These are phyloP conservation scores for Thermochaetoides thermophila DNA, from an alignment of 495 filamentous ascomycete species.

Conservation along the genomic window DNA sequence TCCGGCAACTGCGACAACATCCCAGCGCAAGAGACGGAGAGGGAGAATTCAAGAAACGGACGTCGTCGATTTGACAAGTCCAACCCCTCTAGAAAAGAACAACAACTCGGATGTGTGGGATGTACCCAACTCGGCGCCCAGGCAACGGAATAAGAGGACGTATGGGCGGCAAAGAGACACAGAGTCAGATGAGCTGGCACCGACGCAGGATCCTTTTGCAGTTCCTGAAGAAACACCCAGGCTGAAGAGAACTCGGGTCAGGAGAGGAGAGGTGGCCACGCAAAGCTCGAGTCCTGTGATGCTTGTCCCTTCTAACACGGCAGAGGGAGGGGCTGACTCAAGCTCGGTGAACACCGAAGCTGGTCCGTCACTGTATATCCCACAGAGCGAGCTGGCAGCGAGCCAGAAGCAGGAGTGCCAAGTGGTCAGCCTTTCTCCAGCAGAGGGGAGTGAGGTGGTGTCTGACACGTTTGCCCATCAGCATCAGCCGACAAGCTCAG, in stretches of 20 bases:
- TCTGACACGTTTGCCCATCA: conserved; percentile 2
- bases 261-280: background rate
- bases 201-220: conserved; percentile 11
- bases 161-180: background rate
- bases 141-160: background rate
- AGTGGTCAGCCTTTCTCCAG: conserved; percentile 8
- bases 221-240: conserved; percentile 7
- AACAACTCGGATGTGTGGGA: too few relatives aligned
- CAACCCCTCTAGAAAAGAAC: conserved; percentile 9
- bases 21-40: background rate
- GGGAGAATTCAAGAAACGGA: background rate
- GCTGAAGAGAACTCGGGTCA: background rate
- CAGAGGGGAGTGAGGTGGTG: conserved; percentile 2
- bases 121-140: too few relatives aligned
- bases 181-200: background rate
- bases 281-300: conserved; percentile 1
- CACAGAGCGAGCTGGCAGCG: conserved; percentile 14
- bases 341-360: conserved; percentile 6
- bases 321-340: background rate
- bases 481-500: background rate
- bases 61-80: conserved; percentile 9
- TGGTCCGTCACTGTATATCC: conserved; percentile 11
- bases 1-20: conserved; percentile 3
- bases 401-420: conserved; percentile 17
- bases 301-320: conserved; percentile 1